A percentile compares a stretch with the other conserved stretches of the same genome.
Evolutionary conservation across 495 filamentous ascomycete genomes (phyloP).

Genomic region (Xylaria nigripes): DNA sequence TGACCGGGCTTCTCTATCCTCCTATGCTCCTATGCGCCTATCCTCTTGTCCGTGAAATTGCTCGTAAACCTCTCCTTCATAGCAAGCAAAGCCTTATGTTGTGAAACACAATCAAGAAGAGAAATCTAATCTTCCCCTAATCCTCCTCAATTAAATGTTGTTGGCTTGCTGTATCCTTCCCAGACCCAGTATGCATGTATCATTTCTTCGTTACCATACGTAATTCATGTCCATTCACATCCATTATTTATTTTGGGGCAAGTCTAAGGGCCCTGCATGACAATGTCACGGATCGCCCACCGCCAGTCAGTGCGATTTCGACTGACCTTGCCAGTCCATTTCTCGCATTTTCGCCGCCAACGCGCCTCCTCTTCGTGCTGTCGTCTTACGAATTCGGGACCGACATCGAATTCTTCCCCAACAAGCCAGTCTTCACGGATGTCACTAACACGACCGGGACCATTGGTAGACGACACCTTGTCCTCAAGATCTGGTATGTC

Average conservation of each 20-base stretch:
- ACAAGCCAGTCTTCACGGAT: conserved; percentile 73
- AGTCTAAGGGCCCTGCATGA: conserved; percentile 19
- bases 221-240: conserved; percentile 3
- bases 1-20: background rate
- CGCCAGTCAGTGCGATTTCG: conserved; percentile 39
- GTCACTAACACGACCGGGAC: conserved; percentile 39
- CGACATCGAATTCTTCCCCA: conserved; percentile 95
- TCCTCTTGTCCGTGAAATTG: background rate
- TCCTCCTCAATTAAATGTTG: conserved; percentile 17
- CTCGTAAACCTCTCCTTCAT: background rate
- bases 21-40: background rate
- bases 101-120: conserved; percentile 6
- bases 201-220: conserved; percentile 13
- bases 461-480: conserved; percentile 32
- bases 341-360: conserved; percentile 76
- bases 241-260: background rate
- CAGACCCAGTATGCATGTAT: conserved; percentile 13
- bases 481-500: conserved; percentile 49
- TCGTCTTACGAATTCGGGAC: conserved; percentile 82
- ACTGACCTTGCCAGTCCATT: conserved; percentile 51
- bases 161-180: conserved; percentile 9
- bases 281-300: conserved; percentile 43
- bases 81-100: conserved; percentile 6
- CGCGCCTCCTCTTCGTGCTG: conserved; percentile 86
- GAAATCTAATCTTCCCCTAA: background rate